Conservation (phyloP, 2,329 filamentous ascomycete genomes). For the Pseudogymnoascus sp. region DNA sequence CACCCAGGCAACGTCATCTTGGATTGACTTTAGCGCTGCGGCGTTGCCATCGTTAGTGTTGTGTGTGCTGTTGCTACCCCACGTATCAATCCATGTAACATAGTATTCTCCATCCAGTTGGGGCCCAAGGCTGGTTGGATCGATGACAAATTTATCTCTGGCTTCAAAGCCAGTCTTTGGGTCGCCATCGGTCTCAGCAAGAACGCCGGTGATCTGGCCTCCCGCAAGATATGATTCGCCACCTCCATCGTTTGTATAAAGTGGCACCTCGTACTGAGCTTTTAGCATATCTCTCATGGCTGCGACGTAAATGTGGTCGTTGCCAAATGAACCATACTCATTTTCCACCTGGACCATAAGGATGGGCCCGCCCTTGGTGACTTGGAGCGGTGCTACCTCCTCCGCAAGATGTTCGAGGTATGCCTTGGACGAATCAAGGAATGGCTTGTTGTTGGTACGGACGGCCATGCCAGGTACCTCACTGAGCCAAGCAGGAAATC, state of each 20-base stretch:
- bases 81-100: constrained; percentile 35
- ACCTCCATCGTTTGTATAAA: constrained; percentile 43
- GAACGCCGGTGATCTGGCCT: constrained; percentile 35
- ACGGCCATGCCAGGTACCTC: constrained; percentile 33
- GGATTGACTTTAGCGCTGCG: constrained; percentile 21
- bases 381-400: constrained; percentile 36
- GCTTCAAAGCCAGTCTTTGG: constrained; percentile 33
- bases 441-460: constrained; percentile 34
- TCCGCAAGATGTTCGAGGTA: constrained; percentile 36
- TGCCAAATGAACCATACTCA: constrained; percentile 42
- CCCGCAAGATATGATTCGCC: constrained; percentile 35
- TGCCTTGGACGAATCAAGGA: constrained; percentile 35
- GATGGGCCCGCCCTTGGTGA: constrained; percentile 38
- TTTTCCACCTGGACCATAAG: constrained; percentile 43
- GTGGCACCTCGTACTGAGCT: constrained; percentile 33
- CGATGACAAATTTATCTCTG: constrained; percentile 35
- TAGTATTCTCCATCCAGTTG: constrained; percentile 43
- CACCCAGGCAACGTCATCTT: constrained; percentile 31
- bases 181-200: constrained; percentile 40
- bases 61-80: constrained; percentile 33
- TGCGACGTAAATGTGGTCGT: constrained; percentile 36
- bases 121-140: constrained; percentile 35
- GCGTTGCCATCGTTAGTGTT: constrained; percentile 27
- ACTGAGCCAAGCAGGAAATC: constrained; percentile 34
- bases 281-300: constrained; percentile 35